Percentiles rank a stretch among this genome's conserved stretches.
These are phyloP conservation scores for Erythrobasidium hasegawianum DNA, from an alignment of 1,284 basidiomycete species.

Conservation along the genomic window DNA sequence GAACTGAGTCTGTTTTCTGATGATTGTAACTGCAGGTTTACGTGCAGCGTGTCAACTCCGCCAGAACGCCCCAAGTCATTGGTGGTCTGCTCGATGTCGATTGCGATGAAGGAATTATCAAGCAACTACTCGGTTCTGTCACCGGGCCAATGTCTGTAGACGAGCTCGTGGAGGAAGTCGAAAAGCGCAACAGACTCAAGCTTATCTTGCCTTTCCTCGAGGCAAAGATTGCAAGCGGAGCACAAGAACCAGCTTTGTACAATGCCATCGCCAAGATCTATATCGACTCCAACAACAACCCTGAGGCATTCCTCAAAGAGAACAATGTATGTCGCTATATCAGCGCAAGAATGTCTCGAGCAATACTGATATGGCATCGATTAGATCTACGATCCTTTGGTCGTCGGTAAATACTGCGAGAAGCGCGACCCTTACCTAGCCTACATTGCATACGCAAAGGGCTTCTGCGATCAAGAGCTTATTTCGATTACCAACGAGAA, in stretches of 20 bases:
- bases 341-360: background rate
- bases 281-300: constrained; percentile 98
- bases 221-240: constrained; percentile 82
- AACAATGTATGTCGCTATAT: constrained; percentile 74
- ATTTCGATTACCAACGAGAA: constrained; percentile 98
- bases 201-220: constrained; percentile 97
- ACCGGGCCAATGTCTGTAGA: constrained; percentile 97
- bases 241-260: constrained; percentile 87
- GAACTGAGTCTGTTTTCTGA: too few species aligned
- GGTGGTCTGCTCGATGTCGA: constrained; percentile 97
- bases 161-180: constrained; percentile 94
- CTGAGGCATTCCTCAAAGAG: constrained; percentile 95
- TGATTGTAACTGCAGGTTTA: too few species aligned
- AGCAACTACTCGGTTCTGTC: constrained; percentile 85
- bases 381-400: constrained; percentile 87
- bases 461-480: constrained; percentile 97
- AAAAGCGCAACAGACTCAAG: constrained; percentile 93
- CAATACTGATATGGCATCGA: constrained; percentile 5
- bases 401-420: constrained; percentile 99
- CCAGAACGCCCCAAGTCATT: constrained; percentile 95
- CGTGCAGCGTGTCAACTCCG: constrained; percentile 96
- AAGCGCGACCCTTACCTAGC: constrained; percentile 97
- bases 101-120: constrained; percentile 95
- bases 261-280: constrained; percentile 98
- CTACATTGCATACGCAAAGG: constrained; percentile 99